Evolutionary conservation across 1,284 basidiomycete genomes (phyloP), one percentile per base, ranked within the genome.

Genomic region (Tremellales sp.): DNA sequence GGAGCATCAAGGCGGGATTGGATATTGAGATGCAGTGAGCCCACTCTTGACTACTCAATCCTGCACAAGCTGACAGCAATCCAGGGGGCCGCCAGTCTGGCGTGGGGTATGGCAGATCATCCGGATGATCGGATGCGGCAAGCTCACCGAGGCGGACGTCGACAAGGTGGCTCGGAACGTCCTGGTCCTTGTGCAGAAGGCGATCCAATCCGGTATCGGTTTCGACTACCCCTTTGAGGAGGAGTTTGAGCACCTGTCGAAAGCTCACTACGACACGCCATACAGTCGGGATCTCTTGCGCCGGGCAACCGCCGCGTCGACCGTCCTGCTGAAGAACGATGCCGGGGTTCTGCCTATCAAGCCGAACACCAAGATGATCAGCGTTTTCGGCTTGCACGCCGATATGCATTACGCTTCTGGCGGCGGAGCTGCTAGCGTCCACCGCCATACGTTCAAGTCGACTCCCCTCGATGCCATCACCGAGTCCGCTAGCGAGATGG

Each of bases 331-430:
- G 27, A 65, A 64, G 46, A 65, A 65, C 47, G 54, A 56, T n/a
- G 26, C 24, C 3, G 24, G 43, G 2, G 37, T 58, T 25, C 49
- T 66, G 13, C 64, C 64, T 11, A 40, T 66, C 21, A 36, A 33
- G 1, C 25, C n/a, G 2, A 58, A 82, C 51, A 84, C 81, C 71
- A 84, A 82, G 67, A 31, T 8, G 29, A 76, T 88, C 40, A 85
- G 85, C 0, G 82, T 90, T 45, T 79, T 89, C 27, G 87, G 87
- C 3, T 81, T 82, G 0, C 89, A 87, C 61, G 86, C 86, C 19
- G 83, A 84, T 59, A 80, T 81, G 2, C 64, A 78, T 19, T 79
- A 84, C 6, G 75, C 84, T 8, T 84, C 83, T 15, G 87, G 87
- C 23, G 87, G 87, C 24, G 87, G 87, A 2, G 84, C 82, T 13